These are phyloP conservation scores for Fusarium mangiferae DNA, from an alignment of 2,329 filamentous ascomycete genomes.

Conservation along the genomic window DNA sequence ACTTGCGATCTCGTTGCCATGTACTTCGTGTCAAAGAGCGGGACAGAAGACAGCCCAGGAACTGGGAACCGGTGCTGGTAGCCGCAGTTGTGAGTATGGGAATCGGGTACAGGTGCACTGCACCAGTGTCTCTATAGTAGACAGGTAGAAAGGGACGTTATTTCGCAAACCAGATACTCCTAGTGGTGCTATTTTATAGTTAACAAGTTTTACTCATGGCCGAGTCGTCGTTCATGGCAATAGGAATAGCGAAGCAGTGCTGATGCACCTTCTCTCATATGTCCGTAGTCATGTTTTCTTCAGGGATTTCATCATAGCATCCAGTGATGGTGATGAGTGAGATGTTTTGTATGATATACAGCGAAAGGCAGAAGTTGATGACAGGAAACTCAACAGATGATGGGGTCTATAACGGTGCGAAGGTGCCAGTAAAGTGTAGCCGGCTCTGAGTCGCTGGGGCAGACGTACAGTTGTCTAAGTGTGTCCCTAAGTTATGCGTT, in stretches of 20 bases:
- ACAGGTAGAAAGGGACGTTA: neutral
- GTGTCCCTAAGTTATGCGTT: neutral
- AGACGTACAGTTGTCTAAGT: neutral
- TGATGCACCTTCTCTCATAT: neutral
- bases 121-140: neutral
- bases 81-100: neutral
- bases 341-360: neutral
- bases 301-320: neutral
- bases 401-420: neutral
- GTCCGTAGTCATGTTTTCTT: no score
- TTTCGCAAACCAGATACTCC: neutral
- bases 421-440: neutral
- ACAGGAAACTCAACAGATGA: neutral
- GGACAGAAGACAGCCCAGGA: neutral
- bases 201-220: neutral
- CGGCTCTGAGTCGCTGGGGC: neutral
- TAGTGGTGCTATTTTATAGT: neutral
- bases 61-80: neutral
- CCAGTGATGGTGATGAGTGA: no score
- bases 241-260: neutral
- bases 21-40: neutral
- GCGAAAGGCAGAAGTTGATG: fast-evolving
- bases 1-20: neutral
- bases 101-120: neutral
- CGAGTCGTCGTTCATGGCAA: neutral